Evolutionary conservation across 2,329 filamentous ascomycete species (phyloP).

Genomic region (Fusarium chaquense): DNA sequence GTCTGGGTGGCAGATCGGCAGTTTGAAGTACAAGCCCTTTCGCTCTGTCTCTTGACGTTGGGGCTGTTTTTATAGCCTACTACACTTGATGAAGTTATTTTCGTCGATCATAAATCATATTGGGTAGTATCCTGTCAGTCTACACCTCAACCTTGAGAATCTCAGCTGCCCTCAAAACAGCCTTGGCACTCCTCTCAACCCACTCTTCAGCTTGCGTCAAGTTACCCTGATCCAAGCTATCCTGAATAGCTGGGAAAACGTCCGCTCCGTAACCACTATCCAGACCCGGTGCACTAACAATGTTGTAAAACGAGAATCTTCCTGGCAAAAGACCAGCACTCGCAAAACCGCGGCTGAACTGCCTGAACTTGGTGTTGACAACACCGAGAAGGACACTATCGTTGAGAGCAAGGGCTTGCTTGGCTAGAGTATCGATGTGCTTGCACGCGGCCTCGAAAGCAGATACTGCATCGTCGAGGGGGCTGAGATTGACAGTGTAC

Average conservation of each 20-base stretch:
- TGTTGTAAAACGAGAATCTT: slow-evolving; percentile 31
- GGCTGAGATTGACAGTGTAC: not conserved
- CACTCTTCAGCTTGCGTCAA: slow-evolving; percentile 36
- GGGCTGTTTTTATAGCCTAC: too few species aligned
- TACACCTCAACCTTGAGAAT: slow-evolving; percentile 23
- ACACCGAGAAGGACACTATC: not conserved
- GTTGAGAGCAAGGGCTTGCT: slow-evolving; percentile 18
- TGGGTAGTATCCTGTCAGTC: not conserved
- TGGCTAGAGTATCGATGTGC: not conserved
- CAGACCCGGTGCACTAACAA: slow-evolving; percentile 30
- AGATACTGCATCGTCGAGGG: slow-evolving; percentile 17
- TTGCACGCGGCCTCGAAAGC: slow-evolving; percentile 20
- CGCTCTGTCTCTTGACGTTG: too few species aligned
- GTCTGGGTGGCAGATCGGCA: too few species aligned
- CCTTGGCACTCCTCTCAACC: slow-evolving; percentile 36
- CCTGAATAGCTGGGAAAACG: slow-evolving; percentile 39
- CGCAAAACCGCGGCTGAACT: slow-evolving; percentile 29
- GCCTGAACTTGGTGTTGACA: slow-evolving; percentile 20
- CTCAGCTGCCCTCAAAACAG: slow-evolving; percentile 32
- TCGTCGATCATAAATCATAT: too few species aligned
- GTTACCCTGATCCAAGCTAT: slow-evolving; percentile 36
- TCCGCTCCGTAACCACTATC: slow-evolving; percentile 37
- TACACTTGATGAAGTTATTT: too few species aligned
- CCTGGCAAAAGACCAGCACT: slow-evolving; percentile 31
- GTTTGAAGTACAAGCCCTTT: too few species aligned